phyloP scores from a whole-genome alignment of 129 eudicot genomes.

The Pittosporum tobira region DNA sequence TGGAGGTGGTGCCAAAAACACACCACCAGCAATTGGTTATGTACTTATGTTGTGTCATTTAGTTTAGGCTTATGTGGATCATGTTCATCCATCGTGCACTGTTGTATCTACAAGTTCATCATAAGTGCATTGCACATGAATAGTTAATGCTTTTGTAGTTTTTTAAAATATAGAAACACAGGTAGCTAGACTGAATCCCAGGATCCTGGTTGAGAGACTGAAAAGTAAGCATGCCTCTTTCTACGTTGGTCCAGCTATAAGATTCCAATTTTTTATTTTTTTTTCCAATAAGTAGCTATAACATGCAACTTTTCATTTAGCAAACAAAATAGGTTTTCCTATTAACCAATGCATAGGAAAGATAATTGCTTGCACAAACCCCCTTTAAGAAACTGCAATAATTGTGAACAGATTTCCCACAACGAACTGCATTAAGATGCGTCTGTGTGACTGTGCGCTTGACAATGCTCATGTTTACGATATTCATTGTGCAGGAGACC shows the following conservation, averaged over 20 bases:
- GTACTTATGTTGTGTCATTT: not conserved
- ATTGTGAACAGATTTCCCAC: not conserved
- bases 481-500: conserved; percentile 62
- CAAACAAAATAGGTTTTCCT: not conserved
- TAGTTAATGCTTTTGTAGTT: not conserved
- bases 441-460: not conserved
- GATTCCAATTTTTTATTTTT: too few relatives aligned
- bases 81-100: not conserved
- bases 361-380: not conserved
- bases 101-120: not conserved
- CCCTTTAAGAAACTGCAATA: not conserved
- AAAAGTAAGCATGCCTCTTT: not conserved
- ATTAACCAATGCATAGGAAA: not conserved
- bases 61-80: not conserved
- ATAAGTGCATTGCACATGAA: not conserved
- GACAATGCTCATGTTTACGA: not conserved
- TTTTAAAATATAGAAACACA: not conserved
- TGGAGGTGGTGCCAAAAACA: not conserved
- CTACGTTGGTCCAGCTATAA: too few relatives aligned
- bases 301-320: not conserved
- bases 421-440: not conserved
- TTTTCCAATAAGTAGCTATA: not conserved
- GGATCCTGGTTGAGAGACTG: not conserved
- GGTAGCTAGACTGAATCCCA: not conserved
- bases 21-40: not conserved